phyloP scores from a whole-genome alignment of 2,329 filamentous ascomycete genomes.

The Cyphellophora attinorum region DNA sequence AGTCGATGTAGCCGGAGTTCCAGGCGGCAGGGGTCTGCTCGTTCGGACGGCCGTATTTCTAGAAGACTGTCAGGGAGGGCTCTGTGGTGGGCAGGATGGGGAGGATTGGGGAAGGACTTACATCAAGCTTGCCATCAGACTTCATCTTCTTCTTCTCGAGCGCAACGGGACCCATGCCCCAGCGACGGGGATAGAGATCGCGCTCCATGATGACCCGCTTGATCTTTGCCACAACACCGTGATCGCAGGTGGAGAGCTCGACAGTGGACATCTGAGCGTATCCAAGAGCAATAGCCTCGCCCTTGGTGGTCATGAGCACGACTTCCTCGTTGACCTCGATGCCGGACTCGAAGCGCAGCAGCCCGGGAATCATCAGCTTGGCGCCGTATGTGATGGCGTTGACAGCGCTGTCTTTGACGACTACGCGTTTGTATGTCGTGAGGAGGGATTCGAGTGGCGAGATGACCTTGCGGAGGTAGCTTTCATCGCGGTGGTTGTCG shows the following conservation, averaged over 20 bases:
- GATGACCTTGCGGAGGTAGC: constrained; percentile 84
- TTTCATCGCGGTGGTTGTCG: constrained; percentile 93
- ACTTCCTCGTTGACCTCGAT: constrained; percentile 96
- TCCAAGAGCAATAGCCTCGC: constrained; percentile 91
- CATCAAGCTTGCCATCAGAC: constrained; percentile 90
- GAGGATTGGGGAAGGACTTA: constrained; percentile 26
- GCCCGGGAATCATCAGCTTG: constrained; percentile 96
- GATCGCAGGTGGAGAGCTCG: constrained; percentile 92
- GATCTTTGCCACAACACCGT: constrained; percentile 96
- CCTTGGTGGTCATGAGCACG: constrained; percentile 97
- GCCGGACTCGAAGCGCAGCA: constrained; percentile 80
- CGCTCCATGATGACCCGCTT: constrained; percentile 99
- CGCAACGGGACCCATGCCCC: constrained; percentile 89
- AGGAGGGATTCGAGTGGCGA: constrained; percentile 85
- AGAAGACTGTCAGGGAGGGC: constrained; percentile 11
- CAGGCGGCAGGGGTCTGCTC: constrained; percentile 90
- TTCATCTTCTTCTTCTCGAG: constrained; percentile 99
- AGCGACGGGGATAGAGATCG: constrained; percentile 90
- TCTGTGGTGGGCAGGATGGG: background rate
- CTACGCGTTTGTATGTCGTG: constrained; percentile 87
- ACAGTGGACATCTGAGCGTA: constrained; percentile 98
- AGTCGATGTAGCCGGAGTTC: constrained; percentile 90
- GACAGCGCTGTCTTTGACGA: constrained; percentile 93
- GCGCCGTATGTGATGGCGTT: constrained; percentile 98
- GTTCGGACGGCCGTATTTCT: constrained; percentile 88